Base-by-base conservation (phyloP, 78 protist genomes). In the Cavenderia fasciculata region DNA sequence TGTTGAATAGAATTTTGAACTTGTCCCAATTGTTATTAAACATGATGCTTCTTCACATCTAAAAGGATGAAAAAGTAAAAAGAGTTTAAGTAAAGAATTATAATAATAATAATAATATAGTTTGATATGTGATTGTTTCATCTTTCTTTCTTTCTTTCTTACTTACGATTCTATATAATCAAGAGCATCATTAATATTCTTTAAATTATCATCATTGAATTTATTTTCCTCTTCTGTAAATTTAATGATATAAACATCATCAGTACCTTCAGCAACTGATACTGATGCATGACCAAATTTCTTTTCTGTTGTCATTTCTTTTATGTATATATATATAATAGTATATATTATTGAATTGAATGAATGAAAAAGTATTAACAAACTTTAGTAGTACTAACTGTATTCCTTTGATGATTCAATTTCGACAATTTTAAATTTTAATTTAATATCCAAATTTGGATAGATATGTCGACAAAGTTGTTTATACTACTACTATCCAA, bases 41-140 rank as follows among this genome's bases (percentile, higher is more conserved):
- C 90, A 82, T 56, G 90, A 82, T 82, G 78, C 90, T 57, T 82
- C 38, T 43, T 82, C 90, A 7, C 46, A 38, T 27, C 90, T 82
- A 7, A 27, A 44, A 25, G 62, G 14, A 19, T 52, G 19, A n/a
- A 33, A 25, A 54, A 16, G 25, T 27, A 3, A 51, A 21, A 25
- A 6, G 27, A 1, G 4, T 51, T 51, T 51, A 18, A 61, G 4
- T 34, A 29, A 61, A 61, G 5, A 47, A 23, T 69, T 7, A 40
- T 29, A 46, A 23, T 65, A 38, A 41, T 36, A 27, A 11, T 40
- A 40, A 41, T 41, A 40, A 65, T 33, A 66, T 66, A 18, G 41
- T 46, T 14, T 46, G 11, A 46, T 46, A 11, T 46, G 11, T 54
- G 8, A 23, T 4, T 18, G n/a, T n/a, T n/a, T n/a, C n/a, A n/a